Evolutionary conservation across 2,329 filamentous ascomycete species (phyloP).

Genomic region (Apiospora kogelbergensis): DNA sequence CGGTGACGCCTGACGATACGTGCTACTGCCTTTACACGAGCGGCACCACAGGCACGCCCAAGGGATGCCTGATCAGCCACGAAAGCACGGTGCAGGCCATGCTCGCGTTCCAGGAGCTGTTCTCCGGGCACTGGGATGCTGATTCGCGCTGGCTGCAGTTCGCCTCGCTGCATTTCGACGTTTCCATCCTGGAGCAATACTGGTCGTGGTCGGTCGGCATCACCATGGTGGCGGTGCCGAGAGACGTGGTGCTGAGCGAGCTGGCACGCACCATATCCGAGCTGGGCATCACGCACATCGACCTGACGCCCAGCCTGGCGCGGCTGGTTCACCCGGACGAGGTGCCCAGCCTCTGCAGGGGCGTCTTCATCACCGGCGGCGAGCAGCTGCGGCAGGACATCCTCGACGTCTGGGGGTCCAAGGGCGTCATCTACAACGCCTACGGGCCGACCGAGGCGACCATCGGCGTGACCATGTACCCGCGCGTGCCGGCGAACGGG

Average conservation of each 20-base stretch:
- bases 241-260: slow-evolving; percentile 84
- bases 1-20: slow-evolving; percentile 51
- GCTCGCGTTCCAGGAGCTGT: slow-evolving; percentile 80
- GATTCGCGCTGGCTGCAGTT: slow-evolving; percentile 87
- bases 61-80: slow-evolving; percentile 86
- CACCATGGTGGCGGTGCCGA: slow-evolving; percentile 75
- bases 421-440: slow-evolving; percentile 84
- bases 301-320: slow-evolving; percentile 86
- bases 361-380: slow-evolving; percentile 91
- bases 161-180: slow-evolving; percentile 92
- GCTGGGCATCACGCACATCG: slow-evolving; percentile 82
- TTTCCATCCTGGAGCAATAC: slow-evolving; percentile 89
- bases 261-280: slow-evolving; percentile 69
- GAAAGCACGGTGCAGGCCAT: slow-evolving; percentile 88
- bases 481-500: slow-evolving; percentile 74
- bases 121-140: slow-evolving; percentile 70
- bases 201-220: slow-evolving; percentile 95
- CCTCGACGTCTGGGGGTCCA: slow-evolving; percentile 78
- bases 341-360: slow-evolving; percentile 74
- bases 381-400: slow-evolving; percentile 89
- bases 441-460: slow-evolving; percentile 92
- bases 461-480: slow-evolving; percentile 88
- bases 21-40: slow-evolving; percentile 89
- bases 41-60: slow-evolving; percentile 82
- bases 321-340: slow-evolving; percentile 76